Evolutionary conservation across 805 yeast genomes (phyloP).

Genomic region (Cyberlindnera samutprakarnensis): DNA sequence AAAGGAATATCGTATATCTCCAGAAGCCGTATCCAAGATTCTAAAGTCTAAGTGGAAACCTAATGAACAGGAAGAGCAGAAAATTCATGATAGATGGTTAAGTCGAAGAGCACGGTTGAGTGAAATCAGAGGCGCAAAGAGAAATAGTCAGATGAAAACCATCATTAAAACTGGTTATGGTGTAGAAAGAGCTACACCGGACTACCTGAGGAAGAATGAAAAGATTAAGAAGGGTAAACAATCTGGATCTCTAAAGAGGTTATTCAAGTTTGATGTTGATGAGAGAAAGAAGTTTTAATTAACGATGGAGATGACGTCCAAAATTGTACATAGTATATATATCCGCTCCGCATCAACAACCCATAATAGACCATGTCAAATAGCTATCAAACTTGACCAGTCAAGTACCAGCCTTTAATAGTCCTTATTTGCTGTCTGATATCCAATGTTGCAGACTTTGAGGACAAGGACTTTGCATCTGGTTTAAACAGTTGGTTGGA

Average conservation of each 20-base stretch:
- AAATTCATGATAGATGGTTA: slow-evolving; percentile 44
- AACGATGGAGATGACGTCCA: not conserved
- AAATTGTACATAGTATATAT: not conserved
- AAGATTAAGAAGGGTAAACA: slow-evolving; percentile 1
- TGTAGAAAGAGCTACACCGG: not conserved
- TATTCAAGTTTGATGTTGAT: slow-evolving; percentile 6
- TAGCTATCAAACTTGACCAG: slow-evolving; percentile 27
- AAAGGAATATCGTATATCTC: slow-evolving; percentile 59
- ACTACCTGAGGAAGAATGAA: not conserved
- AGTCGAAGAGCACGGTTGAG: slow-evolving; percentile 36
- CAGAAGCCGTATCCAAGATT: slow-evolving; percentile 77
- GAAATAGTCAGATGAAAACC: slow-evolving; percentile 1
- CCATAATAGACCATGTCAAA: no score
- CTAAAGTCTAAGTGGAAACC: slow-evolving; percentile 75
- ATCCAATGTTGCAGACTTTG: slow-evolving; percentile 13
- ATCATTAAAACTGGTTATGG: not conserved
- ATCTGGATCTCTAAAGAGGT: slow-evolving; percentile 9
- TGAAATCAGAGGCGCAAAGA: slow-evolving; percentile 5
- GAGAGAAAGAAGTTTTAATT: slow-evolving; percentile 3
- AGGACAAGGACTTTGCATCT: slow-evolving; percentile 16
- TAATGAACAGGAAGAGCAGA: slow-evolving; percentile 40
- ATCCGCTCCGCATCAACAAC: not conserved
- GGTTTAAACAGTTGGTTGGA: slow-evolving; percentile 17
- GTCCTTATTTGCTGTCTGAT: slow-evolving; percentile 26
- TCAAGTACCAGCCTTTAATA: slow-evolving; percentile 34